A percentile compares a stretch with the other conserved stretches of the same genome.
Evolutionary conservation across 169 alveolate species (phyloP).

Genomic region (Fabrea salina): DNA sequence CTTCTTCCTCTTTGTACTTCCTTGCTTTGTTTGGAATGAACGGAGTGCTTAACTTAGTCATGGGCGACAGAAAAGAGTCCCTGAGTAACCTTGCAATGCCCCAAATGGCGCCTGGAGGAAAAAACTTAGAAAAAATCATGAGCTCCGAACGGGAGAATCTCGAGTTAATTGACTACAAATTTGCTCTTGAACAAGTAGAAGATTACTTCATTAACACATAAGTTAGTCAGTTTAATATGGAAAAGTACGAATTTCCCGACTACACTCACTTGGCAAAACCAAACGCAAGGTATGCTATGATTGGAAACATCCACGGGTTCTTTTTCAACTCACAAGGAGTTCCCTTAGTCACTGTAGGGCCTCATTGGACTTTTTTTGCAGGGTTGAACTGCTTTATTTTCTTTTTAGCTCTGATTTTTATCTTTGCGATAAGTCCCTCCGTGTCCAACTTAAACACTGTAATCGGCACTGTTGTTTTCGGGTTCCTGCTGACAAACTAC

Average conservation of each 20-base stretch:
- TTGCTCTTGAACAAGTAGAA: background rate
- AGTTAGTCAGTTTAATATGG: too few species aligned
- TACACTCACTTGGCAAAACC: too few species aligned
- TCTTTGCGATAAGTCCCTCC: background rate
- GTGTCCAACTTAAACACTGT: background rate
- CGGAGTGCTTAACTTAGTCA: constrained; percentile 20
- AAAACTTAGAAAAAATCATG: background rate
- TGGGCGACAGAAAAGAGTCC: constrained; percentile 25
- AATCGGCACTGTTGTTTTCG: background rate
- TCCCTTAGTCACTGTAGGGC: constrained; percentile 16
- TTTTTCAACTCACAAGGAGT: background rate
- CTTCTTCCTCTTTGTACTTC: constrained; percentile 77
- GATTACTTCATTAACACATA: constrained; percentile 14
- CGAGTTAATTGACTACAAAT: constrained; percentile 1
- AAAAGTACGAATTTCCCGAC: too few species aligned
- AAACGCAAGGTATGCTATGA: background rate
- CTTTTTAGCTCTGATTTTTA: background rate
- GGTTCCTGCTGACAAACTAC: constrained; percentile 8
- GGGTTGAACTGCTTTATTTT: background rate
- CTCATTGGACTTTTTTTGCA: constrained; percentile 20
- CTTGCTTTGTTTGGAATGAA: constrained; percentile 43
- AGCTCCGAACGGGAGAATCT: constrained; percentile 10
- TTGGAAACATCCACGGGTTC: constrained; percentile 1
- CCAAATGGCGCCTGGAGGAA: constrained; percentile 6
- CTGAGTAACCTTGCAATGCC: constrained; percentile 15